Conservation (phyloP, 2,329 filamentous ascomycete genomes). For the Apiospora hydei region DNA sequence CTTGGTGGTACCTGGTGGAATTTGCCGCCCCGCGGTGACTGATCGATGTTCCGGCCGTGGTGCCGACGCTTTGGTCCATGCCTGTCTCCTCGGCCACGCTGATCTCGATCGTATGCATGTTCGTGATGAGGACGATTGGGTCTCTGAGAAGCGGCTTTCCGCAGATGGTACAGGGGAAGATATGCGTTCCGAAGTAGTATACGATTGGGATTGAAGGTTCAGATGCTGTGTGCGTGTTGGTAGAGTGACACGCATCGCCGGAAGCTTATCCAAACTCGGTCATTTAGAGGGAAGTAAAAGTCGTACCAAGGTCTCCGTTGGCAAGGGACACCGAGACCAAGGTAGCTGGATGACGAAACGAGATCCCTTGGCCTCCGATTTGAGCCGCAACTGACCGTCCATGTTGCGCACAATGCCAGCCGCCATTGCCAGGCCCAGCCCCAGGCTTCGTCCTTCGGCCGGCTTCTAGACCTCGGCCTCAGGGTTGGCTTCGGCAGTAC, state of each 20-base stretch:
- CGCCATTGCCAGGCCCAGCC: slow-evolving; percentile 87
- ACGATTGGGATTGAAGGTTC: too few relatives aligned
- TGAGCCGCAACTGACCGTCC: slow-evolving; percentile 85
- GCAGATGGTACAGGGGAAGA: too few relatives aligned
- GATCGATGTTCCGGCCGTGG: not conserved
- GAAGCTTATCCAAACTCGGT: not conserved
- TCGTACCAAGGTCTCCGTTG: not conserved
- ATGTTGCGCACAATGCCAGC: slow-evolving; percentile 87
- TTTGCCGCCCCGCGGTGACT: not conserved
- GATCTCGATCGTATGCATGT: slow-evolving; percentile 11
- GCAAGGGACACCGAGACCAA: slow-evolving; percentile 42
- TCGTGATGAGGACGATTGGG: slow-evolving; percentile 20
- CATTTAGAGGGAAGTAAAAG: not conserved
- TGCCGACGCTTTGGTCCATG: slow-evolving; percentile 14
- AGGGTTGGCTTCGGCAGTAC: too few relatives aligned
- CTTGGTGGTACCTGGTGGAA: not conserved
- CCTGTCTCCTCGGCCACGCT: slow-evolving; percentile 8
- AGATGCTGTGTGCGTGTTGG: too few relatives aligned
- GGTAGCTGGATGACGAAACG: slow-evolving; percentile 82
- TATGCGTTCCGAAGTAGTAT: too few relatives aligned
- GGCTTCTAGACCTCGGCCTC: slow-evolving; percentile 42
- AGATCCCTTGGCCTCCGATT: slow-evolving; percentile 85
- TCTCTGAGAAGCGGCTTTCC: too few relatives aligned
- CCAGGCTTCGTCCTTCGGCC: slow-evolving; percentile 60
- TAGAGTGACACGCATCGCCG: too few relatives aligned